phyloP scores from a whole-genome alignment of 495 filamentous ascomycete species.

The Pyrenopolyporus hunteri region DNA sequence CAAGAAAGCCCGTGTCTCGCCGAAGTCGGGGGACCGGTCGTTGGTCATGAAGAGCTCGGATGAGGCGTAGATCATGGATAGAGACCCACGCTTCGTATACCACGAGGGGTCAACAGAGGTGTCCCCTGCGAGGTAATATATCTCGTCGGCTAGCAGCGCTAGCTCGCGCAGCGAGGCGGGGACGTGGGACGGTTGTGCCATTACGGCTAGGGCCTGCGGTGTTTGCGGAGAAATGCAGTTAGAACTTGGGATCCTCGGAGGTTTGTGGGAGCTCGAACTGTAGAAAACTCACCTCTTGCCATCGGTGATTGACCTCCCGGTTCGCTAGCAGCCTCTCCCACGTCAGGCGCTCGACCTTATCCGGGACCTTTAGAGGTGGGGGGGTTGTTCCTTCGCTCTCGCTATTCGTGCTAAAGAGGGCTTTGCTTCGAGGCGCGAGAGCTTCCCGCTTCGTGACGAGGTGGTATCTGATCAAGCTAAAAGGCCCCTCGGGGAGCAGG shows the following conservation, averaged over 20 bases:
- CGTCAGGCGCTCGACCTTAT: slow-evolving; percentile 67
- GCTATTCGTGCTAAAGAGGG: slow-evolving; percentile 32
- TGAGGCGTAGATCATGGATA: slow-evolving; percentile 82
- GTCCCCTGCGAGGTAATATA: slow-evolving; percentile 84
- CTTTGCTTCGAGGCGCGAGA: slow-evolving; percentile 43
- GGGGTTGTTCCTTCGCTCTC: slow-evolving; percentile 37
- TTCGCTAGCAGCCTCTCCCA: slow-evolving; percentile 79
- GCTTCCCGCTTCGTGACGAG: slow-evolving; percentile 66
- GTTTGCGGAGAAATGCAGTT: background rate
- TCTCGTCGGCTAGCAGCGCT: slow-evolving; percentile 81
- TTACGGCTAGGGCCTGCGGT: slow-evolving; percentile 79
- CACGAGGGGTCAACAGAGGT: slow-evolving; percentile 78
- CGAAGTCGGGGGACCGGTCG: slow-evolving; percentile 69
- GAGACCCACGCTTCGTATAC: slow-evolving; percentile 85
- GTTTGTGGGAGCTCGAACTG: background rate
- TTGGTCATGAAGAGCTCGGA: slow-evolving; percentile 93
- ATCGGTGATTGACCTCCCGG: slow-evolving; percentile 67
- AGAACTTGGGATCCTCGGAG: background rate
- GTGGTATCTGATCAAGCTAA: slow-evolving; percentile 83
- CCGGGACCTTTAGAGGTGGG: slow-evolving; percentile 42
- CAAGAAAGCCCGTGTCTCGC: slow-evolving; percentile 80
- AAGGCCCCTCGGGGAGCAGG: slow-evolving; percentile 77
- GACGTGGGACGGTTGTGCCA: slow-evolving; percentile 79
- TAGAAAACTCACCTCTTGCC: slow-evolving; percentile 75
- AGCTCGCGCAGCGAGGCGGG: slow-evolving; percentile 81